These are phyloP conservation scores for Penicillium salamii DNA, from an alignment of 495 filamentous ascomycete genomes.

Conservation along the genomic window DNA sequence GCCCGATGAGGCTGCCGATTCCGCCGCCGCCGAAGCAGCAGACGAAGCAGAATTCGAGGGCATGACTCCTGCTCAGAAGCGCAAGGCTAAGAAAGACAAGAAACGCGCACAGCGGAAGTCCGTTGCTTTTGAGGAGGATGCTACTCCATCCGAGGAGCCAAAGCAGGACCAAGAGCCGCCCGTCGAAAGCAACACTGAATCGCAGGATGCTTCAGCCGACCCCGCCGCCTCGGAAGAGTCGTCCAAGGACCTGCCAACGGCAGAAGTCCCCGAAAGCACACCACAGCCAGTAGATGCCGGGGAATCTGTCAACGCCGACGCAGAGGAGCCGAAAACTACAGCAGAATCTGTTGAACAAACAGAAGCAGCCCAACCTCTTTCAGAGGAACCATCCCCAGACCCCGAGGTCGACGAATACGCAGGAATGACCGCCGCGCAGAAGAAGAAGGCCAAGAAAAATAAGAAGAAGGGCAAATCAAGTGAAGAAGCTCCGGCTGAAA, in stretches of 20 bases:
- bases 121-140: constrained; percentile 14
- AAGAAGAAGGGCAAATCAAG: constrained; percentile 43
- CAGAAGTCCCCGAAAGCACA: background rate
- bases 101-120: constrained; percentile 27
- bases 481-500: constrained; percentile 8
- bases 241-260: background rate
- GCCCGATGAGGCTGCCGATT: constrained; percentile 4
- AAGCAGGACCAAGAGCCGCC: constrained; percentile 4
- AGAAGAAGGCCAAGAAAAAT: constrained; percentile 36
- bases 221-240: background rate
- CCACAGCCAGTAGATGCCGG: background rate
- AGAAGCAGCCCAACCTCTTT: background rate
- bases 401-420: constrained; percentile 8
- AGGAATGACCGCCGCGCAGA: constrained; percentile 13
- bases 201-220: background rate
- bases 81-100: constrained; percentile 15
- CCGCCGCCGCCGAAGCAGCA: constrained; percentile 6
- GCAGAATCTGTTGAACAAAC: background rate
- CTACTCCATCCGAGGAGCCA: constrained; percentile 10
- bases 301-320: background rate
- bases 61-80: constrained; percentile 9
- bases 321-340: constrained; percentile 1
- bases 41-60: background rate
- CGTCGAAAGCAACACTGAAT: background rate
- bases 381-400: constrained; percentile 10